Conservation (phyloP, 2,329 filamentous ascomycete genomes). For the Ophiognomonia clavigignenti-juglandacearum region DNA sequence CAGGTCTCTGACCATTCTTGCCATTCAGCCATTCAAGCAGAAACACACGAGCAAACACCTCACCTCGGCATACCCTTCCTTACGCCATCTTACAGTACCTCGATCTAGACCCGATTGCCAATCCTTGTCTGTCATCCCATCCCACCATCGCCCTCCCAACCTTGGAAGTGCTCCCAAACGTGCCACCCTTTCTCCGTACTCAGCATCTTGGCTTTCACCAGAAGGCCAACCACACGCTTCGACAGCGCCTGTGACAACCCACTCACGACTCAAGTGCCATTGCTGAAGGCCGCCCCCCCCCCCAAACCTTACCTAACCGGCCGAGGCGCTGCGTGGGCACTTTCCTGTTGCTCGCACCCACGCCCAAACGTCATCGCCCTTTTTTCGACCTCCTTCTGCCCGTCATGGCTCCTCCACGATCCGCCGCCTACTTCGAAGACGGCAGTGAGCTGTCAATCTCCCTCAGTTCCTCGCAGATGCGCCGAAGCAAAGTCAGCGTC, state of each 20-base stretch:
- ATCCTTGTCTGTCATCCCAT: conserved; percentile 15
- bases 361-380: not conserved
- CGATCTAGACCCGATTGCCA: too few relatives aligned
- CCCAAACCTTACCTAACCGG: not conserved
- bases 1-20: too few relatives aligned
- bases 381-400: too few relatives aligned
- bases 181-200: conserved; percentile 3
- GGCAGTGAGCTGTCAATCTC: conserved; percentile 82
- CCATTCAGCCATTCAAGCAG: too few relatives aligned
- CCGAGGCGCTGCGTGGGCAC: not conserved
- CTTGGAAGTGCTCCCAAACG: not conserved
- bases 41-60: not conserved
- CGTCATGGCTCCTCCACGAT: conserved; percentile 52
- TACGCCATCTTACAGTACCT: not conserved
- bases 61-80: conserved; percentile 4
- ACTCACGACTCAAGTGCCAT: not conserved
- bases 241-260: not conserved
- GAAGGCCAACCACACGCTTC: not conserved
- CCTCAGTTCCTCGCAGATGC: conserved; percentile 60
- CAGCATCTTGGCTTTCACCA: not conserved
- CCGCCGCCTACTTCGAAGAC: conserved; percentile 47
- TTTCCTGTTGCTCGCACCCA: not conserved
- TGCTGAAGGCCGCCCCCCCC: not conserved
- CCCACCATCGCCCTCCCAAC: too few relatives aligned
- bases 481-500: conserved; percentile 43